Conservation (phyloP, 257 asterid species). For the Gentiana dahurica region DNA sequence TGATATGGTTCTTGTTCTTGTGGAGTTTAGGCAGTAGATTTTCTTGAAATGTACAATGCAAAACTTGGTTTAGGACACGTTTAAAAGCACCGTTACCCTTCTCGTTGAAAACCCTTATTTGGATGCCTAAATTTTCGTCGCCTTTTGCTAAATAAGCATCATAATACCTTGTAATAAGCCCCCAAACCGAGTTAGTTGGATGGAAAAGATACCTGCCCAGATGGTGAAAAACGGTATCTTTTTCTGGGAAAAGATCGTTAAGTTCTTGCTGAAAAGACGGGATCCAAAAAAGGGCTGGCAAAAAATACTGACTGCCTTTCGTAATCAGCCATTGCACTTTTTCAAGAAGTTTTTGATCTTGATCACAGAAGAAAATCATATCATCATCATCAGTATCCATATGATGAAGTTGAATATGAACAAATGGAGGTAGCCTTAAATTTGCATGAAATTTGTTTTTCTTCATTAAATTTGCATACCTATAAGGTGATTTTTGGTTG, state of each 20-base stretch:
- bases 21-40: conserved; percentile 35
- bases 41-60: conserved; percentile 41
- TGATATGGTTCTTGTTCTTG: conserved; percentile 11
- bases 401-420: too few species aligned
- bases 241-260: conserved; percentile 50
- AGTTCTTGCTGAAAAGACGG: conserved; percentile 54
- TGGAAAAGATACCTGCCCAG: conserved; percentile 65
- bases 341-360: conserved; percentile 11
- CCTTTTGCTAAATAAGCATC: conserved; percentile 50
- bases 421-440: too few species aligned
- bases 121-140: conserved; percentile 51
- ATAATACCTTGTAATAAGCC: conserved; percentile 50
- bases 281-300: conserved; percentile 59
- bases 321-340: conserved; percentile 49
- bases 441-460: too few species aligned
- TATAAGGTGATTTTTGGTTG: too few species aligned
- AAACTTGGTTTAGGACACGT: conserved; percentile 44
- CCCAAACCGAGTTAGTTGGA: conserved; percentile 56
- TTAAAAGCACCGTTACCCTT: conserved; percentile 26
- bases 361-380: too few species aligned
- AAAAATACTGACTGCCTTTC: conserved; percentile 52
- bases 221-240: conserved; percentile 59
- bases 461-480: too few species aligned
- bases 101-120: conserved; percentile 40
- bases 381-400: too few species aligned